Evolutionary conservation across 1,284 basidiomycete genomes (phyloP).

Genomic region (Pseudozyma flocculosa): DNA sequence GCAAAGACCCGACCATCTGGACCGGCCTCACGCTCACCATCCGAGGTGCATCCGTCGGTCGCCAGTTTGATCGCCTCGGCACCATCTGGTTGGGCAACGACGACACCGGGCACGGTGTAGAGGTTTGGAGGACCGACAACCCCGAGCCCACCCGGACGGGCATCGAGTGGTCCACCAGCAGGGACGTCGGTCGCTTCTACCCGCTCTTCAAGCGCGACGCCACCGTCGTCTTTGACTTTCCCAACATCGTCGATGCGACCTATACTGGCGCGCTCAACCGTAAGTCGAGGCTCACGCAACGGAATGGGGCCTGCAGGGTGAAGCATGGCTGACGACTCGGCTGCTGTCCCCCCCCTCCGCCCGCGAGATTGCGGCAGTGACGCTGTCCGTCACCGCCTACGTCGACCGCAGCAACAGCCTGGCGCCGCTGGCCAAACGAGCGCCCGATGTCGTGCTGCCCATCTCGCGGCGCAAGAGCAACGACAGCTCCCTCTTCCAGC

Average conservation of each 20-base stretch:
- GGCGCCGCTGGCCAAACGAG: conserved; percentile 10
- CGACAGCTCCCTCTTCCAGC: conserved; percentile 18
- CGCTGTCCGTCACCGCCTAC: conserved; percentile 19
- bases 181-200: conserved; percentile 39
- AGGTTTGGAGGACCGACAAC: conserved; percentile 43
- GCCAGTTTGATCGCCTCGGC: conserved; percentile 44
- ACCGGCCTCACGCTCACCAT: conserved; percentile 24
- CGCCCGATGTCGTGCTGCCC: conserved; percentile 21
- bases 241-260: conserved; percentile 40
- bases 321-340: too few species aligned
- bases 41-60: conserved; percentile 18
- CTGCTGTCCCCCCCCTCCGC: too few species aligned
- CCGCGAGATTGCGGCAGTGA: conserved; percentile 1
- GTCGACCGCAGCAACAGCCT: conserved; percentile 1
- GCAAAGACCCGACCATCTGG: conserved; percentile 26
- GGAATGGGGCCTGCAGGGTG: too few species aligned
- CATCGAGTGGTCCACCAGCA: conserved; percentile 28
- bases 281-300: not conserved
- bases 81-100: conserved; percentile 27
- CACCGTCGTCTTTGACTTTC: conserved; percentile 34
- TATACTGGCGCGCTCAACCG: conserved; percentile 35
- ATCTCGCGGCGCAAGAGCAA: conserved; percentile 23
- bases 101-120: conserved; percentile 23
- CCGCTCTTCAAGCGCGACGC: conserved; percentile 16
- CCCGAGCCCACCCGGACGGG: conserved; percentile 36